Percentiles rank a stretch among this genome's conserved stretches.
Conservation (phyloP, 106 monocot genomes). For the Triglochin maritima region DNA sequence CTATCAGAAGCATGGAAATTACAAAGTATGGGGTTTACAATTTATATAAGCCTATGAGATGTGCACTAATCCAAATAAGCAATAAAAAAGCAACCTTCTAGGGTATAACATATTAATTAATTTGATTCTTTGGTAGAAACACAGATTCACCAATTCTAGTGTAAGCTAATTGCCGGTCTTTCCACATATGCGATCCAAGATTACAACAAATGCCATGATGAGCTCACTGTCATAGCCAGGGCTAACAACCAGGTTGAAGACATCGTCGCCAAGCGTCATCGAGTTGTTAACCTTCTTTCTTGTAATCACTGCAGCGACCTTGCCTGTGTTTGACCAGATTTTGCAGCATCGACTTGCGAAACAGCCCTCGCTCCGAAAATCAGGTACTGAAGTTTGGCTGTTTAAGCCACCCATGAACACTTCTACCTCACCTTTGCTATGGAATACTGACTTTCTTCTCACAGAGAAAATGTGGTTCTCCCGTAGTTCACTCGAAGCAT, state of each 20-base stretch:
- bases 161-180: slow-evolving; percentile 14
- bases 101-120: background rate
- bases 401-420: slow-evolving; percentile 26
- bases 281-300: slow-evolving; percentile 38
- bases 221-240: slow-evolving; percentile 46
- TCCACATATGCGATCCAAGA: slow-evolving; percentile 68
- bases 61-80: background rate
- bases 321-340: slow-evolving; percentile 20
- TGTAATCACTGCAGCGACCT: slow-evolving; percentile 45
- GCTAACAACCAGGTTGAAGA: slow-evolving; percentile 48
- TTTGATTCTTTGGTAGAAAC: background rate
- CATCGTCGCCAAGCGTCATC: slow-evolving; percentile 47
- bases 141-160: background rate
- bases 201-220: slow-evolving; percentile 66
- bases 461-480: slow-evolving; percentile 48
- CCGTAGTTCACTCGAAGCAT: slow-evolving; percentile 17
- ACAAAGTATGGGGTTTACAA: background rate
- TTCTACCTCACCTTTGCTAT: slow-evolving; percentile 28
- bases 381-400: slow-evolving; percentile 3
- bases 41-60: background rate
- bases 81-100: background rate
- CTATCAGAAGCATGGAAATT: too few relatives aligned
- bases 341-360: slow-evolving; percentile 56
- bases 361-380: slow-evolving; percentile 43
- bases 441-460: slow-evolving; percentile 33